Base-by-base conservation (phyloP, 495 filamentous ascomycete genomes). In the Penicillium maclennaniae region DNA sequence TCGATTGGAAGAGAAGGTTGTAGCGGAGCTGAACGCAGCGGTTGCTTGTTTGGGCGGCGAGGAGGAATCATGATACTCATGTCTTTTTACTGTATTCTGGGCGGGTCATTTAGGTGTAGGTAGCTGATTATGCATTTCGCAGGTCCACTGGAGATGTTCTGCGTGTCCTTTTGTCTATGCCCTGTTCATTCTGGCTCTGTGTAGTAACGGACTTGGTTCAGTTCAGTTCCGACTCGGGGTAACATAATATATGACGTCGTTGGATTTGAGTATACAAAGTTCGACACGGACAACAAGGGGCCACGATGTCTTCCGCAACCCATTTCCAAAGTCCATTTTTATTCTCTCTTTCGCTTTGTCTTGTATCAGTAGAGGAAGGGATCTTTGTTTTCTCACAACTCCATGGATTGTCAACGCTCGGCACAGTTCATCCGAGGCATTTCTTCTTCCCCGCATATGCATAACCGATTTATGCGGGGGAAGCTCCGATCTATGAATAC, bases 1-100 rank as follows among this genome's bases (percentile, higher is more conserved):
- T 59, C 71, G 74, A 56, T 69, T 93, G 49, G 89, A 92, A 69
- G 86, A 89, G 74, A 87, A 82, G 71, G 77, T 87, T 15, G 75
- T 91, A 16, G 69, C 58, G 43, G 83, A 91, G 68, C 68, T 95
- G 63, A 70, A 65, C 44, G 68, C 69, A 1, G 58, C 70, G n/a
- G 34, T 76, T 47, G 57, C 67, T 20, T 77, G 73, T 60, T 40
- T 78, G 25, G 59, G 67, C 3, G 67, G 68, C 5, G 65, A 65
- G 42, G 72, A 75, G 59, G 69, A 71, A 21, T 71, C 57, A 70
- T 69, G 59, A 66, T 53, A 55, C 45, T 53, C 43, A 62, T 63
- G 53, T 60, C 41, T 46, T 31, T 45, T 39, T 55, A 34, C 17
- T 41, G 26, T 45, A 46, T 51, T 34, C 34, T 63, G 59, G 62